Percentiles rank a stretch among this genome's conserved stretches.
Conservation (phyloP, 257 asterid species). For the Capsicum rhomboideum region DNA sequence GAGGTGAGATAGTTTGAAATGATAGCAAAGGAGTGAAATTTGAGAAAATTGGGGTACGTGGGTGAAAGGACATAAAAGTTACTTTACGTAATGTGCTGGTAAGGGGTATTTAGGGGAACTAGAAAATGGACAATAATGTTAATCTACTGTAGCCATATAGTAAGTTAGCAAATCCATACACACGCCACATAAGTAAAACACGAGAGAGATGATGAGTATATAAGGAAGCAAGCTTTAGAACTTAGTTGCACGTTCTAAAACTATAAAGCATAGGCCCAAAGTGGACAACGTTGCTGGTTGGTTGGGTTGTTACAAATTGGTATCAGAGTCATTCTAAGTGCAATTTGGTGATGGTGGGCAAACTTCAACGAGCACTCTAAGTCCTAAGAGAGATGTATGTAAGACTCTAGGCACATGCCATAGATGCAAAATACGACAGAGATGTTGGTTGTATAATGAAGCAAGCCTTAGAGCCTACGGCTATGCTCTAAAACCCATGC, state of each 20-base stretch:
- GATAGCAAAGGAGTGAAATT: too few species aligned
- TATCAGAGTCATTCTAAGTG: neutral
- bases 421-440: neutral
- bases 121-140: neutral
- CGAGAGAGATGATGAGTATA: neutral
- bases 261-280: neutral
- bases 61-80: too few species aligned
- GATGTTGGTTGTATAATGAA: neutral
- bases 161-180: neutral
- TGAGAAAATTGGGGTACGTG: too few species aligned
- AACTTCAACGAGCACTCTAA: neutral
- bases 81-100: too few species aligned
- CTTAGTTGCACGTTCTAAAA: neutral
- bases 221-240: neutral
- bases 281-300: neutral
- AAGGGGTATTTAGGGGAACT: neutral
- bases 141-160: neutral
- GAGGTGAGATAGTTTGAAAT: too few species aligned
- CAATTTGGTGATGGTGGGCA: neutral
- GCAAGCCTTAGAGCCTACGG: neutral
- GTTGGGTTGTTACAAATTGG: neutral
- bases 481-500: neutral
- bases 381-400: neutral
- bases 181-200: neutral
- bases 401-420: neutral